phyloP scores from a whole-genome alignment of 352 stramenopile species.

The Albugo candida region DNA sequence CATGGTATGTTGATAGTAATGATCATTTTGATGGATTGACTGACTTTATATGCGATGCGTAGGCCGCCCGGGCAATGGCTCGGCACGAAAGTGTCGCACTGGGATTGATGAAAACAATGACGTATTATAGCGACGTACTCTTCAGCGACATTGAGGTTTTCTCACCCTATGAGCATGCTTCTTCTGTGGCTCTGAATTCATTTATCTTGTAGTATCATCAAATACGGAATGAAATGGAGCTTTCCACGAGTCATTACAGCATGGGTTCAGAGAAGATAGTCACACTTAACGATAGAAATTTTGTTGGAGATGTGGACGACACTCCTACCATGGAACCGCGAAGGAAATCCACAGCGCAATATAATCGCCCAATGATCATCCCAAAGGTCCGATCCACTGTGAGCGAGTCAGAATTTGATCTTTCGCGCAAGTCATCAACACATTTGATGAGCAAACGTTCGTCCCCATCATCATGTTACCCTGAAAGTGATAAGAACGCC shows the following conservation, averaged over 20 bases:
- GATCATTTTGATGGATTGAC: not conserved
- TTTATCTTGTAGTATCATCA: not conserved
- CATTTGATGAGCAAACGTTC: too few relatives aligned
- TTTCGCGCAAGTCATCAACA: too few relatives aligned
- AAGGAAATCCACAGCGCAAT: too few relatives aligned
- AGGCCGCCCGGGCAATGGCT: constrained; percentile 11
- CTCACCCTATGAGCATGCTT: not conserved
- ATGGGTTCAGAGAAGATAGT: not conserved
- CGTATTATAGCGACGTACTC: constrained; percentile 39
- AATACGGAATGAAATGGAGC: not conserved
- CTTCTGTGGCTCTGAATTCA: not conserved
- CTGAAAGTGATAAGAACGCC: too few relatives aligned
- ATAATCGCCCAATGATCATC: too few relatives aligned
- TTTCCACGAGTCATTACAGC: too few relatives aligned
- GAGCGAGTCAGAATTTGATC: too few relatives aligned
- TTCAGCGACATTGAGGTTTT: constrained; percentile 50
- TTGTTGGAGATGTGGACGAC: too few relatives aligned
- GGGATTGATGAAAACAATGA: constrained; percentile 30
- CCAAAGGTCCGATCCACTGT: too few relatives aligned
- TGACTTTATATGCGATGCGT: not conserved
- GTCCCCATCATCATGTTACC: too few relatives aligned
- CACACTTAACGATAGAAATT: not conserved
- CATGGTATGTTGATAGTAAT: constrained; percentile 16
- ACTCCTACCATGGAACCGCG: too few relatives aligned
- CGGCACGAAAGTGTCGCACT: constrained; percentile 23